phyloP scores from a whole-genome alignment of 2,329 filamentous ascomycete species.

The Xylariaceae sp. region DNA sequence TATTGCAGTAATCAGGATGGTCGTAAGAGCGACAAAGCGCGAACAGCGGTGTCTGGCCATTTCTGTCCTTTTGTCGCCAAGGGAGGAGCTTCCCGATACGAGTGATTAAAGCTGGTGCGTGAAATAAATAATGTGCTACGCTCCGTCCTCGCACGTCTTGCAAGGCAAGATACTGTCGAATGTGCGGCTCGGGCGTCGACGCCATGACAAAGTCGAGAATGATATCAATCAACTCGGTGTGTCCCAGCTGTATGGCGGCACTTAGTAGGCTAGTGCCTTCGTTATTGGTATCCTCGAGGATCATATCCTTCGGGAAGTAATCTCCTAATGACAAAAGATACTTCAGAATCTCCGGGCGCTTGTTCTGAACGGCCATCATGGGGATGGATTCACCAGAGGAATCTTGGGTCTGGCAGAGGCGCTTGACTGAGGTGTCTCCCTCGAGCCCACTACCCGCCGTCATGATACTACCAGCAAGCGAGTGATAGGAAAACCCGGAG shows the following conservation, averaged over 20 bases:
- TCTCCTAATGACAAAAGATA: slow-evolving; percentile 75
- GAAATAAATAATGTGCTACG: slow-evolving; percentile 92
- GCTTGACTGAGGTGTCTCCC: slow-evolving; percentile 79
- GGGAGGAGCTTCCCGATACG: slow-evolving; percentile 72
- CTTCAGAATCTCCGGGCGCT: slow-evolving; percentile 63
- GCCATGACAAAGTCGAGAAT: slow-evolving; percentile 66
- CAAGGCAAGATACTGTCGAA: slow-evolving; percentile 63
- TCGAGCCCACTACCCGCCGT: slow-evolving; percentile 70
- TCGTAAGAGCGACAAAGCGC: slow-evolving; percentile 94
- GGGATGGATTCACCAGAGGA: slow-evolving; percentile 73
- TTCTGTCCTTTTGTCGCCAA: slow-evolving; percentile 89
- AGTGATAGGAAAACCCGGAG: slow-evolving; percentile 78
- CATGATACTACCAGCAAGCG: slow-evolving; percentile 69
- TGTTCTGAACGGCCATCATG: slow-evolving; percentile 78
- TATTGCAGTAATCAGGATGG: slow-evolving; percentile 75
- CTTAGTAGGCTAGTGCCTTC: slow-evolving; percentile 86
- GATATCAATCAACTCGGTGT: slow-evolving; percentile 67
- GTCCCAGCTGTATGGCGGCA: slow-evolving; percentile 80
- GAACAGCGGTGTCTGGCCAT: slow-evolving; percentile 96
- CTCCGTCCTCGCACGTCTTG: slow-evolving; percentile 85
- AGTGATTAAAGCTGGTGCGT: slow-evolving; percentile 73
- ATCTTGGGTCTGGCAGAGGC: slow-evolving; percentile 65
- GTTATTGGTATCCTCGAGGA: slow-evolving; percentile 81
- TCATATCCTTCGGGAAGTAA: slow-evolving; percentile 63
- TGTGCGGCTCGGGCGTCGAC: slow-evolving; percentile 47